Base-by-base conservation (phyloP, 352 stramenopile genomes). In the Pythium myriotylum region DNA sequence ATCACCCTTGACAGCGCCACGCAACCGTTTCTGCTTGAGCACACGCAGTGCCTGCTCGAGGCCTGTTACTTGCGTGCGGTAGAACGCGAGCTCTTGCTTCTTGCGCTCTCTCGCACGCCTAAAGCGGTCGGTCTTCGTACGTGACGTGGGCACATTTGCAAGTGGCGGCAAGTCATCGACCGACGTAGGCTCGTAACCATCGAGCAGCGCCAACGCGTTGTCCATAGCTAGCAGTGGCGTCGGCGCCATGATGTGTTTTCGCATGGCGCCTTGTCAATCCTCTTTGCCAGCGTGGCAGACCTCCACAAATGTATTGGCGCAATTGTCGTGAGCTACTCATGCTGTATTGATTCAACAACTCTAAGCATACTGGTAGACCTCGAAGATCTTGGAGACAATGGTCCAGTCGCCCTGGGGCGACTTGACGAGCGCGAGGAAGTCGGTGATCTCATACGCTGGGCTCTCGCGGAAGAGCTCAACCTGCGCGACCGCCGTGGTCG, bases 351-450 rank as follows among this genome's bases (percentile, higher is more conserved):
- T 22, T 23, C 12, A 35, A 16, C 12, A 9, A 48, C 26, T 23
- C 17, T 43, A 27, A 3, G 32, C 51, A 40, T 58, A 65, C 29
- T 58, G 47, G 22, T 58, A 65, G 35, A 64, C 57, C 24, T 58
- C 17, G 24, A 57, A 65, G 57, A 65, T 65, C 57, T 65, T 65
- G 48, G 39, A 58, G 26, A 53, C 57, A 19, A 65, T 65, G 20
- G 57, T 65, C 57, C 48, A 65, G 10, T 22, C 10, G 40, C 48
- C 57, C 12, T 54, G 33, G 5, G 37, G 35, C 8, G 24, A 27
- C 48, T 58, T 65, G 57, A 57, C 33, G 33, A 65, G 19, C 58
- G 58, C 47, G 48, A 65, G 48, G 14, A 55, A 57, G 58, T 65
- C 58, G 4, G 49, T 65, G 40, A 59, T 59, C 26, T 59, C 58